Base-by-base conservation (phyloP, 2,329 filamentous ascomycete genomes). In the Curvularia hawaiiensis region DNA sequence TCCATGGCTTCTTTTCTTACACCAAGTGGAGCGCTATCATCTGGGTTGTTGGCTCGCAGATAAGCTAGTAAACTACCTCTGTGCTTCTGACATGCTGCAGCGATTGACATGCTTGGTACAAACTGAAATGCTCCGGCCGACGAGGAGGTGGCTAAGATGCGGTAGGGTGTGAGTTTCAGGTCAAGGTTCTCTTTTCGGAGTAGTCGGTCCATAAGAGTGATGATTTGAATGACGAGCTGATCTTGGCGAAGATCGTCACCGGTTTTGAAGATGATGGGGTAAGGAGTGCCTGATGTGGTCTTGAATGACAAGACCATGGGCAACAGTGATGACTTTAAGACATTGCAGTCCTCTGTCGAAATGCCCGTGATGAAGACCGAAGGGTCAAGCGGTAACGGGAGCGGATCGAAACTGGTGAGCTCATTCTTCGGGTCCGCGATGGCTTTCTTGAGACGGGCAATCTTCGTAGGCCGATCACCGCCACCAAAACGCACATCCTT, bases 191-290 rank as follows among this genome's bases (percentile, higher is more conserved):
- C 95, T 72, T 98, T 97, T 58, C 91, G 91, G 4, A 99, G 84
- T 1, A 99, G 85, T 57, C 94, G 91, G 70, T 99, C 95, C 95
- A 99, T 99, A 16, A 99, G 84, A 0, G 92, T 96, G 74, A 99
- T 97, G 71, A 98, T 98, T 71, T 91, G 95, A 53, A 99, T 96
- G 35, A 99, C 94, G 2, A 99, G 85, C 73, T 99, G 95, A 72
- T 99, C 95, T 77, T 99, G 95, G 14, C 95, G 90, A 50, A 99
- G 82, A 73, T 99, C 95, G 73, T 99, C 95, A 35, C 95, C 95
- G 1, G 92, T 92, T 77, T 99, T 99, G 85, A 99, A 99, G 52
- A 98, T 90, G 62, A 99, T 90, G 10, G 94, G 90, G 72, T 98
- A 99, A 58, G 88, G 90, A 39, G 84, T 84, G 8, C 90, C 91